phyloP scores from a whole-genome alignment of 1,139 yeast genomes.

The Pichia norvegensis region DNA sequence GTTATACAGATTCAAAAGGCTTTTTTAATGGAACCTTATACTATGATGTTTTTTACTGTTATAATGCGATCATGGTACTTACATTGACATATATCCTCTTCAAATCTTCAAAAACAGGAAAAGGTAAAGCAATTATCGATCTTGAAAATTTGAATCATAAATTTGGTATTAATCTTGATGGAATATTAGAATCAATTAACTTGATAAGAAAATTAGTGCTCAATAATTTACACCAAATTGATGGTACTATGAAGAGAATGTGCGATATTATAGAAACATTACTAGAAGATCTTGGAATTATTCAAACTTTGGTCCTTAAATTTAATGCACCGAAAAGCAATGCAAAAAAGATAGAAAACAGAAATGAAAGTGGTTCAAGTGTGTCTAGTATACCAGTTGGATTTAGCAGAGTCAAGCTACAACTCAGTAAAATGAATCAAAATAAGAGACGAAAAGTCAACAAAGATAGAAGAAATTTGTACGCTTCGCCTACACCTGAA shows the following conservation, averaged over 20 bases:
- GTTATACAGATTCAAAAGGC: conserved; percentile 27
- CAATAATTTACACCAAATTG: conserved; percentile 27
- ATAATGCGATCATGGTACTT: conserved; percentile 33
- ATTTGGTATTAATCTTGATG: conserved; percentile 26
- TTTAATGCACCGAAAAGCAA: conserved; percentile 24
- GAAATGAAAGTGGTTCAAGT: conserved; percentile 26
- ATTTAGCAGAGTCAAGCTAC: conserved; percentile 20
- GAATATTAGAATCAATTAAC: conserved; percentile 30
- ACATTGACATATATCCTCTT: conserved; percentile 33
- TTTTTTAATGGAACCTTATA: conserved; percentile 35
- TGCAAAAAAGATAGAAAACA: conserved; percentile 24
- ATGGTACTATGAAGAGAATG: conserved; percentile 34
- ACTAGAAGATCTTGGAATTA: conserved; percentile 32
- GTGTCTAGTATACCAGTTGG: conserved; percentile 25
- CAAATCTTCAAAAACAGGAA: conserved; percentile 20
- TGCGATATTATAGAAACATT: conserved; percentile 34
- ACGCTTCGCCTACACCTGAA: background rate
- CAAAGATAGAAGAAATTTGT: background rate
- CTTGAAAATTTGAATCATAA: conserved; percentile 23
- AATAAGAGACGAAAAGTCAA: conserved; percentile 2
- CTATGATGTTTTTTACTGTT: conserved; percentile 35
- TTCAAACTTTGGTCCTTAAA: conserved; percentile 29
- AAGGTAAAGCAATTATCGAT: conserved; percentile 23
- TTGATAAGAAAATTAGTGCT: conserved; percentile 30
- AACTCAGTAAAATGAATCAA: conserved; percentile 5